Evolutionary conservation across 352 stramenopile genomes (phyloP), one percentile per base, ranked within the genome.

Genomic region (Phytopythium vexans): DNA sequence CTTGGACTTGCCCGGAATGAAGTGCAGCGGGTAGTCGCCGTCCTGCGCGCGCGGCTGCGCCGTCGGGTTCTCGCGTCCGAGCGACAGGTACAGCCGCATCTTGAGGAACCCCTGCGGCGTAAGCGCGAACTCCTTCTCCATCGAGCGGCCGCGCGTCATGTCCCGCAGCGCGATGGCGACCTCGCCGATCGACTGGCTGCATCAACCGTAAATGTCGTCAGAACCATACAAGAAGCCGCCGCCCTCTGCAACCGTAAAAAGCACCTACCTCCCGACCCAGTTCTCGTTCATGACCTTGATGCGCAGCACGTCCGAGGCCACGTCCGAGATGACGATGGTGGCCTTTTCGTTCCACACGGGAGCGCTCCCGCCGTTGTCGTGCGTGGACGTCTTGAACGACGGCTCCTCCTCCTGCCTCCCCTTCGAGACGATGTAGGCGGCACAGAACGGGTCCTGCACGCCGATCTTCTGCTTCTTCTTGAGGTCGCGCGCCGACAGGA

Each of bases 221-320:
- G 43, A 42, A 41, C 31, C 50, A 41, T 41, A 62, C 32, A 34
- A 32, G 37, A 15, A 42, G 21, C n/a, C 12, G 21, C 32, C 8
- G 11, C 31, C 33, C 12, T n/a, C 27, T 43, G 9, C 33, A 9
- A n/a, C 27, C 6, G 6, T 15, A 32, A 3, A 10, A 7, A 42
- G 9, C 8, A 48, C 64, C 54, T 41, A 90, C 77, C 81, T 91
- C 51, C 83, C 83, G 15, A 86, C 74, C 75, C 77, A 88, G 64
- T 91, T 91, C 47, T 91, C 79, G 58, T 91, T 91, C 49, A 85
- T 68, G 21, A 91, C 56, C 41, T 77, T 77, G 60, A 91, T 74
- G 42, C 80, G 79, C 54, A 91, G 64, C 49, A 89, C 62, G 47
- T 88, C 77, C 34, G 75, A 72, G 34, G 72, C 69, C 9, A 91